Evolutionary conservation across 495 filamentous ascomycete genomes (phyloP), one percentile per base, ranked within the genome.

Genomic region (Umbilicaria muhlenbergii): DNA sequence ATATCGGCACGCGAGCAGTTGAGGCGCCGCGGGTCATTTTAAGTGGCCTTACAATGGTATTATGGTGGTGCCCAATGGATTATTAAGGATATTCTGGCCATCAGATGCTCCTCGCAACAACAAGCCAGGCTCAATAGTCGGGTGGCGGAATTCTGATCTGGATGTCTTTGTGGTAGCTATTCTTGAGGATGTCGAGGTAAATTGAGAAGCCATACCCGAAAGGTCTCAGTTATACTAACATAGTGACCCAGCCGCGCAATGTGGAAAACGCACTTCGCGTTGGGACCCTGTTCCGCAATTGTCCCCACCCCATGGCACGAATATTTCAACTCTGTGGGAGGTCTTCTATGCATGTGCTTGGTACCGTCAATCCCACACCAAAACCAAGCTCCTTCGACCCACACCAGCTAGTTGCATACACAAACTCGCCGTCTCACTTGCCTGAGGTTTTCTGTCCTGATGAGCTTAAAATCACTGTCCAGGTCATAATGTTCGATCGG

Each of bases 51-150:
- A 79, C 75, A 79, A 88, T 86, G 81, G 76, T 80, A 86, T 73
- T 68, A 93, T 83, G 75, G 67, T 76, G 60, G 70, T 68, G 64
- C 64, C 68, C 48, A 83, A 94, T 86, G 84, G 83, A 52, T 68
- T 96, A 69, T 81, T 96, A 76, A 82, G 91, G 61, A 76, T 99
- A 67, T 96, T 99, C 64, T 99, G 91, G 91, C 91, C 91, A 48
- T 80, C 81, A 47, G 87, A 96, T 66, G 76, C 83, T 33, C 69
- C 78, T 18, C 74, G 78, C 56, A 80, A 72, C 17, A 77, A 77
- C 41, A 65, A 69, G 16, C 73, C 81, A 32, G 92, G 92, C 7
- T 81, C 92, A 37, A 77, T 99, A 45, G 83, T 99, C 15, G 91
- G 91, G 48, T 99, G 87, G 86, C 72, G 83, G 48, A 99, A 99